Conservation (phyloP, 1,139 yeast species). For the Candida neerlandica region DNA sequence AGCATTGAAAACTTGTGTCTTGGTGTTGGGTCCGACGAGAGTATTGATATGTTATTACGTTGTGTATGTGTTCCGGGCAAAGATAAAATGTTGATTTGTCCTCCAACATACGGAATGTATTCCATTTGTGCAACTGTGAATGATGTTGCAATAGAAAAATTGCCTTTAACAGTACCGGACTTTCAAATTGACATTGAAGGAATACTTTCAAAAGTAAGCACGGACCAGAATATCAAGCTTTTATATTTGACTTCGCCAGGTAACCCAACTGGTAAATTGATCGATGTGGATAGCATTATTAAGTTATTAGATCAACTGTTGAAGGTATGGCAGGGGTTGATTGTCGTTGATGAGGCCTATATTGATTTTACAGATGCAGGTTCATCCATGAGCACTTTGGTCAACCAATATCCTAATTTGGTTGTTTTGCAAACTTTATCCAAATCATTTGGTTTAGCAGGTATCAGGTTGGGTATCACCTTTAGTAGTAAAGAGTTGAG, state of each 20-base stretch:
- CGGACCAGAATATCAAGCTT: conserved; percentile 67
- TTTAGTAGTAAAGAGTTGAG: conserved; percentile 65
- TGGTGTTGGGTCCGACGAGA: conserved; percentile 98
- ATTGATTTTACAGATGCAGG: conserved; percentile 61
- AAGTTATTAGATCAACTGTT: conserved; percentile 50
- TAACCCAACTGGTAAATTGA: conserved; percentile 82
- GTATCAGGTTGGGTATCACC: conserved; percentile 85
- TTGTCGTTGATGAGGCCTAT: conserved; percentile 93
- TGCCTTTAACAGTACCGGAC: conserved; percentile 59
- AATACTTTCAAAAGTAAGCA: conserved; percentile 52
- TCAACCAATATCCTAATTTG: conserved; percentile 77
- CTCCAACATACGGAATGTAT: conserved; percentile 99
- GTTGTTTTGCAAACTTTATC: conserved; percentile 91
- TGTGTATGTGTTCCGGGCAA: conserved; percentile 81
- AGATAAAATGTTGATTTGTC: conserved; percentile 82
- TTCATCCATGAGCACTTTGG: conserved; percentile 78
- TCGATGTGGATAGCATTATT: conserved; percentile 52
- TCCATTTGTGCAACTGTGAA: conserved; percentile 86
- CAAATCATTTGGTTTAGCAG: conserved; percentile 95
- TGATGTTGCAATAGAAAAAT: conserved; percentile 75
- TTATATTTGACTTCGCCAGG: conserved; percentile 97
- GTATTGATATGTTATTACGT: conserved; percentile 85
- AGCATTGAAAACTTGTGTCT: conserved; percentile 74
- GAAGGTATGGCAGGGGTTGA: conserved; percentile 68
- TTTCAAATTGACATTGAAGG: conserved; percentile 67